Evolutionary conservation across 2,329 filamentous ascomycete species (phyloP).

Genomic region (Fusarium scirpi): DNA sequence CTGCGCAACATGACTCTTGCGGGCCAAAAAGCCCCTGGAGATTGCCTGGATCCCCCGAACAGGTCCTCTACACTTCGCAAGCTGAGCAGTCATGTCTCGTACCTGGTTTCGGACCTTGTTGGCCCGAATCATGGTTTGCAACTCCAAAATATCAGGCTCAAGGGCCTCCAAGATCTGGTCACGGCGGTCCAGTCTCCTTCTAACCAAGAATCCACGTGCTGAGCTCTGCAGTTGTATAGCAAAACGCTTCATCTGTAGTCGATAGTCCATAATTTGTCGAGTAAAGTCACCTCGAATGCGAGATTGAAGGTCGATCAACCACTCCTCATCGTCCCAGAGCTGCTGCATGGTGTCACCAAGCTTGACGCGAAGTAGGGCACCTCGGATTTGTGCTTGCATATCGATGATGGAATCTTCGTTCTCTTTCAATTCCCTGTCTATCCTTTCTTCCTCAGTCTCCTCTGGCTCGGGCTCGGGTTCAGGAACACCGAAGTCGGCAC

Average conservation of each 20-base stretch:
- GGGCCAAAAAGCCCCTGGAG: constrained; percentile 74
- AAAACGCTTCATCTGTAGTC: constrained; percentile 84
- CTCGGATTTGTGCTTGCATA: constrained; percentile 87
- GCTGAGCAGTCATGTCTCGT: constrained; percentile 66
- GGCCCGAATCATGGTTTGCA: constrained; percentile 85
- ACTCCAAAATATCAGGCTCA: constrained; percentile 77
- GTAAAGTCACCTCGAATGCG: constrained; percentile 89
- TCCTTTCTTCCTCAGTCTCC: constrained; percentile 91
- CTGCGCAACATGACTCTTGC: constrained; percentile 67
- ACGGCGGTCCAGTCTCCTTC: constrained; percentile 71
- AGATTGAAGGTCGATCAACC: constrained; percentile 84
- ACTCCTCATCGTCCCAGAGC: constrained; percentile 87
- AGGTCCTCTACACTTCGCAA: constrained; percentile 71
- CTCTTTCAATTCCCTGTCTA: constrained; percentile 83
- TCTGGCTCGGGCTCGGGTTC: constrained; percentile 81
- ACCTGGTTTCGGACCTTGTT: constrained; percentile 72
- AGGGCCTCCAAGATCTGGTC: constrained; percentile 76
- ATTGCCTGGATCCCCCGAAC: constrained; percentile 74
- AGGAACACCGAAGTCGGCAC: constrained; percentile 87
- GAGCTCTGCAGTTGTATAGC: constrained; percentile 83
- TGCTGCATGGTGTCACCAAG: constrained; percentile 87
- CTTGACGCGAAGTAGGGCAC: constrained; percentile 80
- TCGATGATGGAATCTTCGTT: constrained; percentile 79
- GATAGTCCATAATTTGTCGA: constrained; percentile 84
- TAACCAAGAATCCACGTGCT: constrained; percentile 79